Percentiles rank a stretch among this genome's conserved stretches.
Evolutionary conservation across 108 stramenopile species (phyloP).

Genomic region (Cyclostephanos invisitatus): DNA sequence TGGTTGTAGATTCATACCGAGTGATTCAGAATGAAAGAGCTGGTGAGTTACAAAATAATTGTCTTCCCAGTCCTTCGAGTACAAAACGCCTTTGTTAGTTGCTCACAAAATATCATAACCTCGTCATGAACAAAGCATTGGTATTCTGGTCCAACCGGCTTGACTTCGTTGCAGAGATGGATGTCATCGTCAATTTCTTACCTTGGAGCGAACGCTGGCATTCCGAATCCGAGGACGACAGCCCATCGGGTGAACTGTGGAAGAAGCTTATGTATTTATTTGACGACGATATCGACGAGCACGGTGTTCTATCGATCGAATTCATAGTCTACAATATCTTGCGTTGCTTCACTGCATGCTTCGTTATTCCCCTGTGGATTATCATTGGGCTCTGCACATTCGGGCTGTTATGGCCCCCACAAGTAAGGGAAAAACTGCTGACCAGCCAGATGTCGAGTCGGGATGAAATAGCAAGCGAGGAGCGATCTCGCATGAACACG

Average conservation of each 20-base stretch:
- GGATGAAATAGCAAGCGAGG: slow-evolving; percentile 12
- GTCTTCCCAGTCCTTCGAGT: background rate
- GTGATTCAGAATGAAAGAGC: slow-evolving; percentile 55
- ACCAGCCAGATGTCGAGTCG: slow-evolving; percentile 20
- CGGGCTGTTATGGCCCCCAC: slow-evolving; percentile 79
- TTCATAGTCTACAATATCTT: slow-evolving; percentile 15
- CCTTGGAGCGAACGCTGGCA: slow-evolving; percentile 1
- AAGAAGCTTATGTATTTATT: slow-evolving; percentile 47
- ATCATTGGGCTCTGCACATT: slow-evolving; percentile 55
- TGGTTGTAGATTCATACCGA: slow-evolving; percentile 72
- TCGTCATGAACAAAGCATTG: slow-evolving; percentile 33
- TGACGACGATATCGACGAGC: slow-evolving; percentile 23
- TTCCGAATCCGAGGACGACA: slow-evolving; percentile 11
- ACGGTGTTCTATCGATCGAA: slow-evolving; percentile 16
- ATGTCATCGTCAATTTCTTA: slow-evolving; percentile 34
- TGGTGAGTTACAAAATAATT: slow-evolving; percentile 23
- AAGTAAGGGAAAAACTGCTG: slow-evolving; percentile 59
- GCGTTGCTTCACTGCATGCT: slow-evolving; percentile 40
- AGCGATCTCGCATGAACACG: slow-evolving; percentile 15
- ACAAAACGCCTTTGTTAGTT: background rate
- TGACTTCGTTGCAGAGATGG: slow-evolving; percentile 63
- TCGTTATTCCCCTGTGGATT: slow-evolving; percentile 75
- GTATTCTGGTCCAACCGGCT: slow-evolving; percentile 67
- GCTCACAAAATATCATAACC: background rate
- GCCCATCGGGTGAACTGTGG: slow-evolving; percentile 31